Evolutionary conservation across 371 early-diverging fungal species (phyloP).

Genomic region (Nosema granulosis): DNA sequence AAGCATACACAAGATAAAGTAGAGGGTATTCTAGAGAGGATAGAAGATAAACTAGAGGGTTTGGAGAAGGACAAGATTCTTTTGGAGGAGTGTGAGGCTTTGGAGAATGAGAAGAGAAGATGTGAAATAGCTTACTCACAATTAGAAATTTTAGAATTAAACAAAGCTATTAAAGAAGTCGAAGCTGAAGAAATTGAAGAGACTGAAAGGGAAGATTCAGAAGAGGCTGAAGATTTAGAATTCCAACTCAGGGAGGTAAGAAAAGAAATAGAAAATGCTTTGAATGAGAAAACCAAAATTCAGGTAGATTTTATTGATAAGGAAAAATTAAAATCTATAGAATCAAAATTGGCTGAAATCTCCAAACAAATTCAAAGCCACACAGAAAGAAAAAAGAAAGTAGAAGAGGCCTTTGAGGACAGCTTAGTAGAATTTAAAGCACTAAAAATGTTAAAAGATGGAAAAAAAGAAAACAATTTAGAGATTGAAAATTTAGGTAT

Average conservation of each 20-base stretch:
- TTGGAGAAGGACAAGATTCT: constrained; percentile 86
- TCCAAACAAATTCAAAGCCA: background rate
- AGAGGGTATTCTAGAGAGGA: constrained; percentile 75
- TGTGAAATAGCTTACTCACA: constrained; percentile 68
- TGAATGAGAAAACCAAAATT: constrained; percentile 67
- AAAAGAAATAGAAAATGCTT: constrained; percentile 61
- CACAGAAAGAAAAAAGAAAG: constrained; percentile 23
- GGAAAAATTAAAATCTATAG: constrained; percentile 59
- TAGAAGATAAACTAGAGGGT: constrained; percentile 79
- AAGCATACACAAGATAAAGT: constrained; percentile 73
- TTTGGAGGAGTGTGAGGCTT: constrained; percentile 66
- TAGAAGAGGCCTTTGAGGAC: background rate
- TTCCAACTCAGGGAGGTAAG: constrained; percentile 73
- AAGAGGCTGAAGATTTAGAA: constrained; percentile 64
- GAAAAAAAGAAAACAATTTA: background rate
- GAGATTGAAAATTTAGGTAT: background rate
- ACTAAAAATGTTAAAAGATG: background rate
- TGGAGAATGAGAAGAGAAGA: constrained; percentile 63
- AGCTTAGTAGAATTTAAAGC: constrained; percentile 9
- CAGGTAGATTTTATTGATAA: constrained; percentile 63
- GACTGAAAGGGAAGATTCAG: constrained; percentile 52
- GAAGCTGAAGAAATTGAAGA: constrained; percentile 42
- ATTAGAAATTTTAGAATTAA: constrained; percentile 69
- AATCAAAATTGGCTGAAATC: background rate
- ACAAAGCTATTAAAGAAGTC: constrained; percentile 66